Conservation (phyloP, 75 land plant species). For the Azolla pinnata region DNA sequence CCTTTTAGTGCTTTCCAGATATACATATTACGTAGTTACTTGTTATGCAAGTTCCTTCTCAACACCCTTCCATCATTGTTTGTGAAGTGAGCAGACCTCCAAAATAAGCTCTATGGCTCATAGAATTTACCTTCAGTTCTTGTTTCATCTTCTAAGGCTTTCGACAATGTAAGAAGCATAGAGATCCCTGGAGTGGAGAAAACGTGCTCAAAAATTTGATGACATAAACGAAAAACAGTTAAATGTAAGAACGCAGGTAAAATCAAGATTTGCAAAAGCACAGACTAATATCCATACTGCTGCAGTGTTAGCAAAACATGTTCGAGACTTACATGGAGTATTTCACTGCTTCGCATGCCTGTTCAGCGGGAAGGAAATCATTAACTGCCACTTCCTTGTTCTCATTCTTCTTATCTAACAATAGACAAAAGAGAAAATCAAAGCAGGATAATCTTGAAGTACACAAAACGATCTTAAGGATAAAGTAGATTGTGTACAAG, state of each 20-base stretch:
- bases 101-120: no score
- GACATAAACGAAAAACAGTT: neutral
- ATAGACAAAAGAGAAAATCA: neutral
- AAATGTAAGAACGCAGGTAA: neutral
- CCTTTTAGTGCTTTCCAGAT: no score
- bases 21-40: no score
- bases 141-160: conserved; percentile 26
- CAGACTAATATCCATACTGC: neutral
- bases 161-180: conserved; percentile 35
- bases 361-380: conserved; percentile 43
- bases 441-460: no score
- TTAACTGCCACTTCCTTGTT: conserved; percentile 74
- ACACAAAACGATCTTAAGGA: no score
- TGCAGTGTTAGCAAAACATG: neutral
- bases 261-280: neutral
- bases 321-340: conserved; percentile 52
- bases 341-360: conserved; percentile 50
- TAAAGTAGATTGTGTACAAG: no score
- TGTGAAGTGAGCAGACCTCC: no score
- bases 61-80: no score
- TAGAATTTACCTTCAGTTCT: no score
- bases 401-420: conserved; percentile 78
- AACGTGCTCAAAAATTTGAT: neutral
- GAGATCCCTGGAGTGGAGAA: conserved; percentile 26
- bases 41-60: no score